A percentile compares a stretch with the other conserved stretches of the same genome.
These are phyloP conservation scores for Phytophthora fragariaefolia DNA, from an alignment of 352 stramenopile genomes.

Conservation along the genomic window DNA sequence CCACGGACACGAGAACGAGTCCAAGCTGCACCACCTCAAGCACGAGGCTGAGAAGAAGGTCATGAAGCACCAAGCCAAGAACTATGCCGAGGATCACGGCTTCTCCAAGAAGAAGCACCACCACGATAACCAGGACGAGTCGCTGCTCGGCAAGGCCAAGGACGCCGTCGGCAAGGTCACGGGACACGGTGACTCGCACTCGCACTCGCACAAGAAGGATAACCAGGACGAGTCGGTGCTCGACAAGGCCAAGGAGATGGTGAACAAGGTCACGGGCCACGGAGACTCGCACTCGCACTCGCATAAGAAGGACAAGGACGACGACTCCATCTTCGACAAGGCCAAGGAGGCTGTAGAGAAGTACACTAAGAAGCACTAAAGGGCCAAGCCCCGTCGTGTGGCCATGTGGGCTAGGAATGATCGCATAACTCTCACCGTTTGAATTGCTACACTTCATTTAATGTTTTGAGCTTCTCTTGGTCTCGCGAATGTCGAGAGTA, in stretches of 20 bases:
- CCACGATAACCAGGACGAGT: constrained; percentile 26
- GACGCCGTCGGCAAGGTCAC: constrained; percentile 29
- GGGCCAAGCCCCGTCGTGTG: no score
- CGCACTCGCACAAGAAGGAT: constrained; percentile 23
- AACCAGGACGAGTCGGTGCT: constrained; percentile 25
- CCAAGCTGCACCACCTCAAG: constrained; percentile 27
- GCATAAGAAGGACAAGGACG: constrained; percentile 25
- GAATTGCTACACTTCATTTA: background rate
- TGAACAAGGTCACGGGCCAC: constrained; percentile 29
- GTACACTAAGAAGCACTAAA: constrained; percentile 24
- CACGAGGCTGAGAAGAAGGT: constrained; percentile 24
- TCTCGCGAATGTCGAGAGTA: background rate
- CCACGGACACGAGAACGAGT: constrained; percentile 13
- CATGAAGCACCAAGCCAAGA: constrained; percentile 22
- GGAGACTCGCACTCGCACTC: constrained; percentile 23
- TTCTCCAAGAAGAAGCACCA: constrained; percentile 29
- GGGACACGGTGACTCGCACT: constrained; percentile 25
- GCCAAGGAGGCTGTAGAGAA: constrained; percentile 27
- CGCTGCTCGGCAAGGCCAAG: constrained; percentile 34
- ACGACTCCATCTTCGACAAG: constrained; percentile 35
- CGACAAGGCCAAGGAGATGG: constrained; percentile 31
- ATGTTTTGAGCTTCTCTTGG: background rate
- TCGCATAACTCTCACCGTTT: background rate
- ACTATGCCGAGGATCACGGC: constrained; percentile 35
- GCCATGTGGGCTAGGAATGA: background rate